phyloP scores from a whole-genome alignment of 1,284 basidiomycete species.

The Fomitopsis pinicola region DNA sequence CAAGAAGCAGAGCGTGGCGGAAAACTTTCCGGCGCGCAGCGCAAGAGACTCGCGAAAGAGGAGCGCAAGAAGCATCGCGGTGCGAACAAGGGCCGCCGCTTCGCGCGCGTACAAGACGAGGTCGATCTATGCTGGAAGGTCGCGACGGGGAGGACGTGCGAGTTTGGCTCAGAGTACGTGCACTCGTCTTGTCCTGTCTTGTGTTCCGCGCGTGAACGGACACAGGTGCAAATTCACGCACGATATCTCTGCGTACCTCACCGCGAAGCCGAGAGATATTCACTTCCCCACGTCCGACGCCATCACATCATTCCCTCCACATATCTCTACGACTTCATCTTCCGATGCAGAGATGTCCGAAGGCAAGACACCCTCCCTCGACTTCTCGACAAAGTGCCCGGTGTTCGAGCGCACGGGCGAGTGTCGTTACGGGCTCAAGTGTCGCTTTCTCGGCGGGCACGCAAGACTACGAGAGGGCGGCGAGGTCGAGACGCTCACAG shows the following conservation, averaged over 20 bases:
- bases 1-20: slow-evolving; percentile 13
- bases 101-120: slow-evolving; percentile 69
- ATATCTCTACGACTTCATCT: slow-evolving; percentile 30
- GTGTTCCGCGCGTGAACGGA: not conserved
- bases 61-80: slow-evolving; percentile 73
- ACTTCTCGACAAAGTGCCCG: slow-evolving; percentile 60
- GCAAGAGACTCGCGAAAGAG: slow-evolving; percentile 30
- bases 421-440: slow-evolving; percentile 87
- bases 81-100: slow-evolving; percentile 75
- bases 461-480: slow-evolving; percentile 39
- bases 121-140: slow-evolving; percentile 73
- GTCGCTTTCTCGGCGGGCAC: slow-evolving; percentile 86
- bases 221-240: slow-evolving; percentile 80
- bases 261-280: slow-evolving; percentile 73
- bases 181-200: not conserved
- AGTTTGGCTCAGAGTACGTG: slow-evolving; percentile 59
- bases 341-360: slow-evolving; percentile 25
- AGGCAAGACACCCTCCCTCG: slow-evolving; percentile 38
- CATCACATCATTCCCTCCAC: slow-evolving; percentile 45
- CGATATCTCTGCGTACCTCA: slow-evolving; percentile 74
- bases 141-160: slow-evolving; percentile 61
- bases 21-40: slow-evolving; percentile 29
- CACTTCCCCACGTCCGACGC: slow-evolving; percentile 44
- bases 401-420: slow-evolving; percentile 71
- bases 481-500: slow-evolving; percentile 38